Evolutionary conservation across 2,329 filamentous ascomycete species (phyloP), one percentile per base, ranked within the genome.

Genomic region (Fusarium miscanthi): DNA sequence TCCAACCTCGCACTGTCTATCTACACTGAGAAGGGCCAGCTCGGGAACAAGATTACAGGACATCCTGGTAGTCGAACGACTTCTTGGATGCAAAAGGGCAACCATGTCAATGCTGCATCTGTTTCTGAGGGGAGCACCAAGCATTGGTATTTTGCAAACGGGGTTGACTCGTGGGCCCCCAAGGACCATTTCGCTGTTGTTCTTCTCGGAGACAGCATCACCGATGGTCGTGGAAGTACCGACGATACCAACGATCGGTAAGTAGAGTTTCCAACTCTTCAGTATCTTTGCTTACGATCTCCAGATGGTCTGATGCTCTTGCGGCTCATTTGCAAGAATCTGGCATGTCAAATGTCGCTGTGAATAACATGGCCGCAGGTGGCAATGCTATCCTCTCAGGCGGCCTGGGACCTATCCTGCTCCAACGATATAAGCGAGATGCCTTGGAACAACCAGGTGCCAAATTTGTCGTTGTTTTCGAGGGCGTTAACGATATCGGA

Each of bases 11-110:
- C 70, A 8, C 35, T 73, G 3, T 72, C 70, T 9, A 31, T 72
- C 3, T 72, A 66, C 19, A 54, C 53, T 9, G 70, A 73, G n/a
- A 53, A 61, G 5, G 70, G 70, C 0, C 70, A 72, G 6, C 46
- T 53, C 12, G 70, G 69, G 19, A 66, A 53, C 12, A 73, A 57
- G 8, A 72, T 72, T 2, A 73, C 70, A 0, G 70, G 70, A 5
- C 70, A 72, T 27, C 70, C 70, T 19, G 70, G 70, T 6, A 72
- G 70, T 8, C 58, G 70, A 12, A 72, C 70, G 16, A 72, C 70
- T 4, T 72, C 70, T 9, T 72, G 70, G 70, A 72, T 72, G 53
- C 51, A 61, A 16, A 63, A 40, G 10, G 70, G 70, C 2, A 70
- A 73, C 23, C 69, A 54, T 19, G 46, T 73, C 7, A 57, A 70